Percentiles rank a stretch among this genome's conserved stretches.
phyloP scores from a whole-genome alignment of 495 filamentous ascomycete species.

The Talaromyces nanjingensis region DNA sequence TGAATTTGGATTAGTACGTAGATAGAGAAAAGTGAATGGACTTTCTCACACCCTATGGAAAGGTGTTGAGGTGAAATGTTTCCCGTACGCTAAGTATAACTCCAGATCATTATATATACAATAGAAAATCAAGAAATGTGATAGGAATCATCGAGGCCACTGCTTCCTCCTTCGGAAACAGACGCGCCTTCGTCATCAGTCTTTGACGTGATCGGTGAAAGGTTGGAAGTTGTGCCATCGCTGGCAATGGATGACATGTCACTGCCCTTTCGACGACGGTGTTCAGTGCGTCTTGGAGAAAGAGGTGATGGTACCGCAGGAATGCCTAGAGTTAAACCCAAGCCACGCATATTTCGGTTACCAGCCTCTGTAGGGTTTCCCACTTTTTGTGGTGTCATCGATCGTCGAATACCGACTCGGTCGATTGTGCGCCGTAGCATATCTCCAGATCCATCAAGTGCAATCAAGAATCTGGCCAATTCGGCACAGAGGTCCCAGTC shows the following conservation, averaged over 20 bases:
- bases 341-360: slow-evolving; percentile 28
- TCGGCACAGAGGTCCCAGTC: slow-evolving; percentile 99
- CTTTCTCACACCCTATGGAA: neutral
- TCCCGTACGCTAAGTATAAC: neutral
- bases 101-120: slow-evolving; percentile 7
- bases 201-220: slow-evolving; percentile 3
- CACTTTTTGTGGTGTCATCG: slow-evolving; percentile 9
- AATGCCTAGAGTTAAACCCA: slow-evolving; percentile 30
- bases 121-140: slow-evolving; percentile 11
- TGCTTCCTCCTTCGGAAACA: slow-evolving; percentile 18
- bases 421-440: slow-evolving; percentile 74
- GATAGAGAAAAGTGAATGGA: slow-evolving; percentile 6
- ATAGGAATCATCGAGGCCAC: slow-evolving; percentile 11
- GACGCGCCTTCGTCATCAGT: slow-evolving; percentile 16
- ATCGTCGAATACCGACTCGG: slow-evolving; percentile 47
- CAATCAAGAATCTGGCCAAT: slow-evolving; percentile 84
- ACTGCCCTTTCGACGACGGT: slow-evolving; percentile 7
- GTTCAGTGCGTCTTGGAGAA: slow-evolving; percentile 16
- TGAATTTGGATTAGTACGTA: slow-evolving; percentile 54
- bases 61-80: neutral
- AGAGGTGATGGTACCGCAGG: slow-evolving; percentile 24
- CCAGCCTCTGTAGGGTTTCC: slow-evolving; percentile 10
- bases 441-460: slow-evolving; percentile 78
- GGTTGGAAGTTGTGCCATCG: slow-evolving; percentile 5
- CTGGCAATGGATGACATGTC: slow-evolving; percentile 11